A percentile compares a stretch with the other conserved stretches of the same genome.
These are phyloP conservation scores for Mortierella claussenii DNA, from an alignment of 192 early-diverging fungal genomes.

Conservation along the genomic window DNA sequence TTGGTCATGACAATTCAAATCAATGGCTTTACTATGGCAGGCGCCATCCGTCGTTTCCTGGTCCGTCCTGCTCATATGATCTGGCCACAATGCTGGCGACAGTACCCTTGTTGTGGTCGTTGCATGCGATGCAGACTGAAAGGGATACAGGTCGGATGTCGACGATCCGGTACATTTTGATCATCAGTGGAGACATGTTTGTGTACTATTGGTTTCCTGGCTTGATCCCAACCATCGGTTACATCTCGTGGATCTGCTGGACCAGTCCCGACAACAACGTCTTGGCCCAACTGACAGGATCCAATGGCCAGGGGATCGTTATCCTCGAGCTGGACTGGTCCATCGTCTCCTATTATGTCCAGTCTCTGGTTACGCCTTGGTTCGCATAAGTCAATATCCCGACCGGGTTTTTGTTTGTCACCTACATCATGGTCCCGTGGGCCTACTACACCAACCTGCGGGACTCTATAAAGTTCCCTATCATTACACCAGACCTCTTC, in stretches of 20 bases:
- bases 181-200: slow-evolving; percentile 54
- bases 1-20: slow-evolving; percentile 65
- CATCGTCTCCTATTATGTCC: slow-evolving; percentile 30
- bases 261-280: slow-evolving; percentile 43
- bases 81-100: slow-evolving; percentile 83
- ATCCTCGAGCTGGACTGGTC: slow-evolving; percentile 55
- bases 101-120: slow-evolving; percentile 77
- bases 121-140: slow-evolving; percentile 62
- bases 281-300: slow-evolving; percentile 52
- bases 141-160: slow-evolving; percentile 16
- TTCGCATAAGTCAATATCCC: slow-evolving; percentile 54
- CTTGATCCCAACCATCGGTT: slow-evolving; percentile 54
- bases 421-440: slow-evolving; percentile 47
- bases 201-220: slow-evolving; percentile 61
- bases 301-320: slow-evolving; percentile 43
- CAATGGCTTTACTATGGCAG: slow-evolving; percentile 58
- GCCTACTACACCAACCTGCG: slow-evolving; percentile 57
- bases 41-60: slow-evolving; percentile 63
- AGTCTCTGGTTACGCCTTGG: slow-evolving; percentile 55
- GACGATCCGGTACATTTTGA: slow-evolving; percentile 66
- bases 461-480: slow-evolving; percentile 51
- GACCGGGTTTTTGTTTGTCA: slow-evolving; percentile 48
- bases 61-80: slow-evolving; percentile 85
- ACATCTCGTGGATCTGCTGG: slow-evolving; percentile 62
- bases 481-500: slow-evolving; percentile 18